Conservation (phyloP, 768 basidiomycete species). For the Psilocybe cyanescens region DNA sequence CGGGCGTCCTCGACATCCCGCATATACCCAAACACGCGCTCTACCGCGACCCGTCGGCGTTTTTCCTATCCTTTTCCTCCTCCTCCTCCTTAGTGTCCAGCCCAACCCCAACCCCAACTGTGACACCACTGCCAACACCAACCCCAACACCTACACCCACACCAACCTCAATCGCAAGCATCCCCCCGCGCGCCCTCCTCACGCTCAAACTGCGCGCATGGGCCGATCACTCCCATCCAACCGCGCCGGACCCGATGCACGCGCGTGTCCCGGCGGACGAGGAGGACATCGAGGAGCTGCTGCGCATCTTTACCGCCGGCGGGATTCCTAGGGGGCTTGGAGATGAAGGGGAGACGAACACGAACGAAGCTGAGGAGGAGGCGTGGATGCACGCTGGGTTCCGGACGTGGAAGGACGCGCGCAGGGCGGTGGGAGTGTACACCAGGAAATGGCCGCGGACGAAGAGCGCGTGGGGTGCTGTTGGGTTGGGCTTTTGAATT, state of each 20-base stretch:
- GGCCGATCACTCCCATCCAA: background rate
- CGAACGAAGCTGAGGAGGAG: background rate
- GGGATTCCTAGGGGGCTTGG: background rate
- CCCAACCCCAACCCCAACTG: too few relatives aligned
- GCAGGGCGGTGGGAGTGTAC: background rate
- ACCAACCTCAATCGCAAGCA: background rate
- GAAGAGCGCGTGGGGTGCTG: slow-evolving; percentile 2
- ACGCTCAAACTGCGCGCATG: background rate
- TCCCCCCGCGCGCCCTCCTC: background rate
- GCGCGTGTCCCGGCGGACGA: background rate
- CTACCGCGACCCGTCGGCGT: background rate
- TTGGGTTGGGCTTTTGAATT: background rate
- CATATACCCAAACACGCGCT: background rate
- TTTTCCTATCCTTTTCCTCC: background rate
- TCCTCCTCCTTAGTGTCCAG: background rate
- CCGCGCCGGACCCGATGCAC: background rate
- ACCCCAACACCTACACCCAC: background rate
- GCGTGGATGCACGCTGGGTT: slow-evolving; percentile 7
- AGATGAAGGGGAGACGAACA: background rate
- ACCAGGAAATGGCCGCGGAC: slow-evolving; percentile 10
- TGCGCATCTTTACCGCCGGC: background rate
- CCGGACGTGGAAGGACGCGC: slow-evolving; percentile 3
- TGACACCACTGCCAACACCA: too few relatives aligned
- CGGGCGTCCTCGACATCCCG: slow-evolving; percentile 18
- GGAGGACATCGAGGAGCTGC: background rate